Percentiles rank a stretch among this genome's conserved stretches.
Evolutionary conservation across 306 rosid species (phyloP).

Genomic region (Rosa lucieae): DNA sequence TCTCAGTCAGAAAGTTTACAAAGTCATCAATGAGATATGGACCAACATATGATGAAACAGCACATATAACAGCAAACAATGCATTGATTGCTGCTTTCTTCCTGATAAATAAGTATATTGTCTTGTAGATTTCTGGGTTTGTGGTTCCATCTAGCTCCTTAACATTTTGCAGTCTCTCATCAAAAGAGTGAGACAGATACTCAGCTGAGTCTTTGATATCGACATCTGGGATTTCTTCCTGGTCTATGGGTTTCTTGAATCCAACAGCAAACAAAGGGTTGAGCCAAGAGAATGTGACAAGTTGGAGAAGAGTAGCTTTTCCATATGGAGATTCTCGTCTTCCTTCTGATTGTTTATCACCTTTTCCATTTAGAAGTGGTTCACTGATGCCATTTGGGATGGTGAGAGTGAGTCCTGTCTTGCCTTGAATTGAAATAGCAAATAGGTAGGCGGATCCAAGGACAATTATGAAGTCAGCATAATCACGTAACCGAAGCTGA

Average conservation of each 20-base stretch:
- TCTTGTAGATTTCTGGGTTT: conserved; percentile 68
- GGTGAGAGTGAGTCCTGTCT: conserved; percentile 43
- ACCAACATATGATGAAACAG: conserved; percentile 87
- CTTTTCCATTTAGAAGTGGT: conserved; percentile 60
- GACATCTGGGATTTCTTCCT: conserved; percentile 66
- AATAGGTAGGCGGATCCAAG: conserved; percentile 54
- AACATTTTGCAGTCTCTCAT: conserved; percentile 49
- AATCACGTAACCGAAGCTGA: conserved; percentile 43
- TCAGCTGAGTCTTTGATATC: conserved; percentile 69
- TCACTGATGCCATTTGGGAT: conserved; percentile 43
- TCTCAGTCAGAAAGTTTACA: conserved; percentile 59
- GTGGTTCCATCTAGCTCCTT: conserved; percentile 56
- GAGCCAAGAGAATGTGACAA: conserved; percentile 88
- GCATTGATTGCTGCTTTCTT: conserved; percentile 82
- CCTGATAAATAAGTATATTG: conserved; percentile 63
- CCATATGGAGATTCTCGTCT: conserved; percentile 59
- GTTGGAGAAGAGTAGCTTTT: conserved; percentile 63
- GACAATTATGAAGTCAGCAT: conserved; percentile 52
- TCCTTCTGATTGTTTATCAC: conserved; percentile 25
- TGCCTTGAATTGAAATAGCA: conserved; percentile 61
- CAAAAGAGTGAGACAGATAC: conserved; percentile 50
- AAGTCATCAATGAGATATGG: conserved; percentile 89
- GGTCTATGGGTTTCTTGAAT: conserved; percentile 64
- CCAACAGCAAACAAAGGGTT: conserved; percentile 77
- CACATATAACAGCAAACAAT: conserved; percentile 57